Evolutionary conservation across 805 yeast species (phyloP).

Genomic region (Metschnikowia hibisci): DNA sequence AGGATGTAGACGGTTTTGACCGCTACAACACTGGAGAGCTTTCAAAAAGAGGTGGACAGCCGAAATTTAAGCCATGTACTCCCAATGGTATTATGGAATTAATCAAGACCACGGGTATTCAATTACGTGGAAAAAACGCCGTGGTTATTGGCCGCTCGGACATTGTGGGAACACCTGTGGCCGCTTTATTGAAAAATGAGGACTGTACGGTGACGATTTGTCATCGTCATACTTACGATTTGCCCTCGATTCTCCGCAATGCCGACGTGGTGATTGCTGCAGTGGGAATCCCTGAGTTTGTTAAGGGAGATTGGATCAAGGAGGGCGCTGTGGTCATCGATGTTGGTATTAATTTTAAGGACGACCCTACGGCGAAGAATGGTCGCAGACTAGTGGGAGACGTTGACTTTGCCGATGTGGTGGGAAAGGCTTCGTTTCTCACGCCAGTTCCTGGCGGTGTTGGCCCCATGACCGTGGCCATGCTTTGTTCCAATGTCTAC

Average conservation of each 20-base stretch:
- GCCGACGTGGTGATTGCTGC: slow-evolving; percentile 94
- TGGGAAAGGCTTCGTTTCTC: slow-evolving; percentile 58
- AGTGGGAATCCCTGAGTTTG: slow-evolving; percentile 79
- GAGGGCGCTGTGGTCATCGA: slow-evolving; percentile 82
- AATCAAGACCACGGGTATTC: slow-evolving; percentile 63
- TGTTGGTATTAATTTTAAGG: slow-evolving; percentile 90
- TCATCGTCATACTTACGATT: slow-evolving; percentile 68
- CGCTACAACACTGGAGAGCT: slow-evolving; percentile 86
- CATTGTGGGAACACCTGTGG: slow-evolving; percentile 93
- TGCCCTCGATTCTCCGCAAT: slow-evolving; percentile 50
- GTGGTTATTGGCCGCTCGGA: slow-evolving; percentile 95
- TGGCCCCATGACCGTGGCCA: slow-evolving; percentile 98
- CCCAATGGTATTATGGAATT: slow-evolving; percentile 89
- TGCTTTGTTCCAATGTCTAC: slow-evolving; percentile 81
- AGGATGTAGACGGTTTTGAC: slow-evolving; percentile 96
- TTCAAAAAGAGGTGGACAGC: slow-evolving; percentile 79
- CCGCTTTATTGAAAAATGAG: slow-evolving; percentile 70
- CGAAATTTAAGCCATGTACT: slow-evolving; percentile 87
- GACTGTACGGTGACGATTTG: slow-evolving; percentile 87
- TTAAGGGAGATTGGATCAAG: slow-evolving; percentile 86
- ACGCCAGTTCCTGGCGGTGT: slow-evolving; percentile 99
- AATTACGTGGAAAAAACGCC: slow-evolving; percentile 73
- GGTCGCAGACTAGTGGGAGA: slow-evolving; percentile 93
- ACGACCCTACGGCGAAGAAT: slow-evolving; percentile 67
- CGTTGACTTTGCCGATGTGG: slow-evolving; percentile 74